Evolutionary conservation across 1,284 basidiomycete species (phyloP), one percentile per base, ranked within the genome.

Genomic region (Cryptococcus neoformans): DNA sequence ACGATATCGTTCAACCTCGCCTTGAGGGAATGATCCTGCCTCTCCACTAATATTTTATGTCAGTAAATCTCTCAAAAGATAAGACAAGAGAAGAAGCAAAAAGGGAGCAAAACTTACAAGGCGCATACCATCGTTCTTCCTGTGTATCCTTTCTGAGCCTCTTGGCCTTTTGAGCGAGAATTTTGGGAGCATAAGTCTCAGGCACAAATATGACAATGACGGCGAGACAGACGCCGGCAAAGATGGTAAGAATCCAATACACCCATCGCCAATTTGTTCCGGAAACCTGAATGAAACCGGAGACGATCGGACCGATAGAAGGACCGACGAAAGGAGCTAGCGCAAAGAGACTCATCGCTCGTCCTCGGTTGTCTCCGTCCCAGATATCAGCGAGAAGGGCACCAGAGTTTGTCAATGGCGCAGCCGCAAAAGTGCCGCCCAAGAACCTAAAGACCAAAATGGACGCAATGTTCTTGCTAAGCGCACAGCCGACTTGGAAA

Each of bases 171-270:
- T 65, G 63, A 38, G 72, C 72, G 4, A 90, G 80, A 9, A 92
- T 72, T 46, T 69, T 70, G 2, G 81, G 81, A 0, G 77, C 74
- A 57, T 81, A 87, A 54, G 90, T 91, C 77, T 93, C 90, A 0
- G 88, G 88, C 0, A 93, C 74, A 2, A 85, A 84, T 55, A 92
- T 81, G 41, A 89, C 50, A 59, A 88, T 83, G 58, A 70, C 12
- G 28, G 62, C 46, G 37, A 67, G 57, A 58, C 71, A 75, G 11
- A 70, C 58, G 12, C 72, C 78, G 9, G 74, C 78, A 66, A 91
- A 90, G 38, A 84, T 81, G 10, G 87, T 81, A 42, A 88, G 73
- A 44, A 89, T 80, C 87, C 87, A 91, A 78, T 86, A 92, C 10
- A 81, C 73, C 80, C 80, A 81, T 44, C 79, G 51, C 72, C 72